These are phyloP conservation scores for Arxiozyma heterogenica DNA, from an alignment of 1,139 yeast species.

Conservation along the genomic window DNA sequence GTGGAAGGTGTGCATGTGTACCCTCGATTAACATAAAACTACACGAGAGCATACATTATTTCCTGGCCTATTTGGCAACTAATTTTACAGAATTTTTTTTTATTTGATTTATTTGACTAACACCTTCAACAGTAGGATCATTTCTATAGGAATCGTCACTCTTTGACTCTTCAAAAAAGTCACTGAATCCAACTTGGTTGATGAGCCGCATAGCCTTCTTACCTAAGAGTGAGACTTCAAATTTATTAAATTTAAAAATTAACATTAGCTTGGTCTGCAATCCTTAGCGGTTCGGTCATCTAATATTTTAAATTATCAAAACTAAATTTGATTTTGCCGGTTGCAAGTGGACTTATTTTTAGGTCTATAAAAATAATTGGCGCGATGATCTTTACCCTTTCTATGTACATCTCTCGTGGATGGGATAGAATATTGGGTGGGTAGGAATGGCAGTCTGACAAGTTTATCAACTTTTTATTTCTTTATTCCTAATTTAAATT, in stretches of 20 bases:
- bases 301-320: conserved; percentile 32
- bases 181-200: conserved; percentile 99
- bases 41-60: neutral
- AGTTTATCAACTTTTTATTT: conserved; percentile 38
- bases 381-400: conserved; percentile 99
- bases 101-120: conserved; percentile 32
- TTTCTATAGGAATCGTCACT: conserved; percentile 99
- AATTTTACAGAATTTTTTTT: neutral
- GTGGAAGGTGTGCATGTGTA: neutral
- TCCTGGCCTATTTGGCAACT: neutral
- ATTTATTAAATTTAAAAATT: conserved; percentile 5
- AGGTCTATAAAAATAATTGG: conserved; percentile 41
- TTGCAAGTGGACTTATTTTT: conserved; percentile 27
- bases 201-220: conserved; percentile 91
- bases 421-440: conserved; percentile 80
- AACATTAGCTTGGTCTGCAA: conserved; percentile 70
- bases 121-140: conserved; percentile 74
- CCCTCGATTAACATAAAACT: neutral
- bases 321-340: conserved; percentile 31
- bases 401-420: conserved; percentile 61
- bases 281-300: conserved; percentile 76
- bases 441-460: conserved; percentile 99
- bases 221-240: conserved; percentile 76
- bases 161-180: conserved; percentile 99
- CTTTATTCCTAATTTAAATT: conserved; percentile 17